Conservation (phyloP, 345 rosid species). For the Lumnitzera racemosa region DNA sequence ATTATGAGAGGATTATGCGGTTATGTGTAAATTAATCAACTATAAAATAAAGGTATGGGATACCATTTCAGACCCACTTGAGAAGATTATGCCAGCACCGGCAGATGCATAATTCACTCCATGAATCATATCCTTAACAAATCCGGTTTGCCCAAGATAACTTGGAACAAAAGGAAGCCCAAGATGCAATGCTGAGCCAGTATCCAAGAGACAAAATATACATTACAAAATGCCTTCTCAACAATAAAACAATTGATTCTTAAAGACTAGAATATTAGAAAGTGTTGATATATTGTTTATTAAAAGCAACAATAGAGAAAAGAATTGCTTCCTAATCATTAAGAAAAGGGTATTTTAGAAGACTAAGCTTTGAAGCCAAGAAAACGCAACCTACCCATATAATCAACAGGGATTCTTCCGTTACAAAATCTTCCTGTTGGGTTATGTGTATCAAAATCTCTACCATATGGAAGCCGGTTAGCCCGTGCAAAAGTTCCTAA, state of each 20-base stretch:
- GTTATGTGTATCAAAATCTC: conserved; percentile 75
- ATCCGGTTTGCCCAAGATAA: conserved; percentile 75
- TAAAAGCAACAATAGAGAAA: no score
- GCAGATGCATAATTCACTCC: conserved; percentile 92
- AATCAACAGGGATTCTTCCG: conserved; percentile 93
- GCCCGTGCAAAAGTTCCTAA: conserved; percentile 93
- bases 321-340: no score
- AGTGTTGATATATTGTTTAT: background rate
- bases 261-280: conserved; percentile 2
- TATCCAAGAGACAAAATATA: background rate
- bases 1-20: no score
- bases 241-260: background rate
- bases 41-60: background rate
- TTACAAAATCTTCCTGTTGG: conserved; percentile 91
- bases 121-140: conserved; percentile 49
- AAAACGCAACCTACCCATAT: conserved; percentile 38
- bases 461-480: conserved; percentile 82
- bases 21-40: background rate
- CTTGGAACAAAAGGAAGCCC: conserved; percentile 81
- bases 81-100: conserved; percentile 76
- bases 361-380: background rate
- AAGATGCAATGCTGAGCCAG: conserved; percentile 49
- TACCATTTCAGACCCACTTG: conserved; percentile 86
- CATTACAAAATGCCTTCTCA: background rate
- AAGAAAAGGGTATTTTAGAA: no score